Percentiles rank a stretch among this genome's conserved stretches.
These are phyloP conservation scores for Diaporthe aspalathi DNA, from an alignment of 2,329 filamentous ascomycete species.

Conservation along the genomic window DNA sequence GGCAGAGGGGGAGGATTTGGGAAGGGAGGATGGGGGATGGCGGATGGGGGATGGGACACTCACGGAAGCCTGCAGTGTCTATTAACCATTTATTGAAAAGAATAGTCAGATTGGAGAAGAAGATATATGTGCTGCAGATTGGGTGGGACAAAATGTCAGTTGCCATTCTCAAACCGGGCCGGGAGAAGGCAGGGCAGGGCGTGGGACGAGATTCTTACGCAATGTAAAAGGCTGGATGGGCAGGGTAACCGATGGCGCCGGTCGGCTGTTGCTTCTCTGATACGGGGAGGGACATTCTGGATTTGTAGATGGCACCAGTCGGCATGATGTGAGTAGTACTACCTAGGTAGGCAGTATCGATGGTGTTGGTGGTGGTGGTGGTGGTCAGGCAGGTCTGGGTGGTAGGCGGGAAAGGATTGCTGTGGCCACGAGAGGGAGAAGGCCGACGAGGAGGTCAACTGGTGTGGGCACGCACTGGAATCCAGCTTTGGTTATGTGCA, in stretches of 20 bases:
- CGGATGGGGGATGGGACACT: constrained; percentile 52
- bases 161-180: background rate
- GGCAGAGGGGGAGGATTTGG: background rate
- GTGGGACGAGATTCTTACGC: constrained; percentile 4
- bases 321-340: too few species aligned
- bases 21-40: background rate
- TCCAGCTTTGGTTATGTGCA: background rate
- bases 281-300: constrained; percentile 36
- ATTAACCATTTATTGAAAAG: constrained; percentile 94
- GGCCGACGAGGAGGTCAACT: background rate
- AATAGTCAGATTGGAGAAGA: constrained; percentile 86
- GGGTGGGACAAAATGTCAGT: constrained; percentile 8
- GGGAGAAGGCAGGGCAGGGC: background rate
- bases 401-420: background rate
- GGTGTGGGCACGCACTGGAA: background rate
- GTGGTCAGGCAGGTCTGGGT: background rate
- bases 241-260: background rate
- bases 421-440: background rate
- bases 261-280: constrained; percentile 32
- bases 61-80: constrained; percentile 79
- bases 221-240: constrained; percentile 37
- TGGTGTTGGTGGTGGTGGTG: background rate
- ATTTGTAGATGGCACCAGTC: constrained; percentile 15
- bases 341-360: background rate
- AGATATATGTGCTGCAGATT: constrained; percentile 75